A percentile compares a stretch with the other conserved stretches of the same genome.
phyloP scores from a whole-genome alignment of 768 basidiomycete genomes.

The Auricularia cornea region DNA sequence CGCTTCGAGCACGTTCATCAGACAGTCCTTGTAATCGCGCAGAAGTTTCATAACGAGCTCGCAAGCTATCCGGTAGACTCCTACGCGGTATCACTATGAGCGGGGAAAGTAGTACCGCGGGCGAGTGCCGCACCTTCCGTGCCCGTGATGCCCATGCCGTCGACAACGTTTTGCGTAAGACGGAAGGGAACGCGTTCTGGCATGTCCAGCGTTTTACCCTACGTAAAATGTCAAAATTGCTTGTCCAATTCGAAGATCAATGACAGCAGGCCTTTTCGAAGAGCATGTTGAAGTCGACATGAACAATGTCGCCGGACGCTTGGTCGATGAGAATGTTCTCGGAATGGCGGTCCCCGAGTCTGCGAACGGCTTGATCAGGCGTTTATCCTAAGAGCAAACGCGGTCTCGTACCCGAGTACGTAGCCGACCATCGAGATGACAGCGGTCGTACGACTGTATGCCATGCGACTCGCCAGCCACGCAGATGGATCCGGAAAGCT shows the following conservation, averaged over 20 bases:
- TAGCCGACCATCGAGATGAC: constrained; percentile 99
- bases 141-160: constrained; percentile 87
- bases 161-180: constrained; percentile 85
- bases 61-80: constrained; percentile 84
- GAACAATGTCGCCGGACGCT: constrained; percentile 83
- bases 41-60: constrained; percentile 85
- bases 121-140: too few species aligned
- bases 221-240: not conserved
- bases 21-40: constrained; percentile 81
- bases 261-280: too few species aligned
- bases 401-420: constrained; percentile 96
- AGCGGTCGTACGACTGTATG: constrained; percentile 82
- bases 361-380: too few species aligned
- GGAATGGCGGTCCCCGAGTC: constrained; percentile 95
- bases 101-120: too few species aligned
- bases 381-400: too few species aligned
- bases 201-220: constrained; percentile 78
- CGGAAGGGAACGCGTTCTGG: constrained; percentile 93
- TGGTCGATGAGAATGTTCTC: constrained; percentile 93
- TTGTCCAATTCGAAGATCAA: too few species aligned
- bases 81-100: too few species aligned
- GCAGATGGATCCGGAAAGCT: constrained; percentile 95
- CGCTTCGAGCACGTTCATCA: constrained; percentile 93
- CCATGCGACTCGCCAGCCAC: constrained; percentile 84
- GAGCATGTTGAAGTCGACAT: constrained; percentile 96